Conservation (phyloP, 371 early-diverging fungal species). For the Dichotomocladium elegans region DNA sequence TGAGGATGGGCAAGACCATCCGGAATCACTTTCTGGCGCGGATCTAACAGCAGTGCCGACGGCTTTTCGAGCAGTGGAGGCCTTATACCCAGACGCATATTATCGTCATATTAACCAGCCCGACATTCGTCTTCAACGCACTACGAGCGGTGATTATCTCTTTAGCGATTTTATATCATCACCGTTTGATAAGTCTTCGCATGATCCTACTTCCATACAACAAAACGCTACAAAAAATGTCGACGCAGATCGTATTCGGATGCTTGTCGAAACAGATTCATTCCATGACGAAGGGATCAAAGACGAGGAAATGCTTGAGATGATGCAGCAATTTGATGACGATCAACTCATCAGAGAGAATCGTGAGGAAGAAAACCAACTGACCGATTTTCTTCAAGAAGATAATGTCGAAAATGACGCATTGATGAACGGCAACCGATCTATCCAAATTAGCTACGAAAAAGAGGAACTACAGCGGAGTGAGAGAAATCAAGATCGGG, state of each 20-base stretch:
- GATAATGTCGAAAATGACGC: no score
- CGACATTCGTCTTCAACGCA: constrained; percentile 16
- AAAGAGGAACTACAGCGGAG: not conserved
- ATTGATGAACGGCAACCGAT: no score
- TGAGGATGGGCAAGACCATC: not conserved
- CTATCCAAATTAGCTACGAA: not conserved
- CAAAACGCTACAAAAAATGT: constrained; percentile 8
- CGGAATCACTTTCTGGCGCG: not conserved
- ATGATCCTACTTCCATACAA: not conserved
- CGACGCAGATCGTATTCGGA: constrained; percentile 10
- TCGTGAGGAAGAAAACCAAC: constrained; percentile 3
- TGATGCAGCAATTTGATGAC: not conserved
- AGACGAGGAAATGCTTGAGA: not conserved
- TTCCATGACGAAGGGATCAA: constrained; percentile 10
- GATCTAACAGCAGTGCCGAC: constrained; percentile 25
- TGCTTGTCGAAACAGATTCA: constrained; percentile 3
- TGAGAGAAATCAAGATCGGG: no score
- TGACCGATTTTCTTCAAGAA: constrained; percentile 9
- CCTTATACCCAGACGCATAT: constrained; percentile 29
- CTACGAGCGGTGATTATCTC: not conserved
- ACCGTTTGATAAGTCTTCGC: not conserved
- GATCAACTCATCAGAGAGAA: no score
- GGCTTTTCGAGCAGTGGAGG: constrained; percentile 43
- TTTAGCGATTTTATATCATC: not conserved
- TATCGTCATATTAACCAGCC: constrained; percentile 2